phyloP scores from a whole-genome alignment of 1,284 basidiomycete genomes.

The Chondrostereum purpureum region DNA sequence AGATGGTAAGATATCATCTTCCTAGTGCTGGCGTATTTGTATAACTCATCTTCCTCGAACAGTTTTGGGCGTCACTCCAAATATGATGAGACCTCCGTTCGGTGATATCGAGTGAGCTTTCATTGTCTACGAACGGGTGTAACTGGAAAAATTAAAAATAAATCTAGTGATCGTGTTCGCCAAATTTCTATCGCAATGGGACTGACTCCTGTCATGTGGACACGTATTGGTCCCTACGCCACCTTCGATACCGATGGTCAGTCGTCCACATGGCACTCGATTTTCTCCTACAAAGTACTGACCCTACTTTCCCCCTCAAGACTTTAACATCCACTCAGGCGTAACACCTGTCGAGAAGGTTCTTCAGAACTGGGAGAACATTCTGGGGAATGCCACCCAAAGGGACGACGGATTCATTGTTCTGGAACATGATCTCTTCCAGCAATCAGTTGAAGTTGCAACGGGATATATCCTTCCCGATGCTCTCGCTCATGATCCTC shows the following conservation, averaged over 20 bases:
- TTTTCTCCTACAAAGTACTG: constrained; percentile 1
- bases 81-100: constrained; percentile 47
- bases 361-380: constrained; percentile 58
- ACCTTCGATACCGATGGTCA: constrained; percentile 64
- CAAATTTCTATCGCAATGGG: constrained; percentile 70
- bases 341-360: constrained; percentile 50
- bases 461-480: constrained; percentile 67
- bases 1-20: constrained; percentile 35
- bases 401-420: constrained; percentile 61
- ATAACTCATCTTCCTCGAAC: not conserved
- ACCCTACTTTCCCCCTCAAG: constrained; percentile 24
- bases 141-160: constrained; percentile 6
- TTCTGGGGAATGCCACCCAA: constrained; percentile 45
- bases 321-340: constrained; percentile 74
- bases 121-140: not conserved
- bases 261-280: no score
- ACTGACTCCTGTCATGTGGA: constrained; percentile 64
- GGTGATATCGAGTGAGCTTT: constrained; percentile 61
- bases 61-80: constrained; percentile 61
- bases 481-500: constrained; percentile 51
- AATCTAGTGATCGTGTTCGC: constrained; percentile 69
- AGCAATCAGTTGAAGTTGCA: constrained; percentile 63
- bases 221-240: constrained; percentile 44
- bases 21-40: not conserved
- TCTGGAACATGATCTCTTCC: constrained; percentile 71